Conservation (phyloP, 805 yeast genomes). For the Metschnikowia drakensbergensis region DNA sequence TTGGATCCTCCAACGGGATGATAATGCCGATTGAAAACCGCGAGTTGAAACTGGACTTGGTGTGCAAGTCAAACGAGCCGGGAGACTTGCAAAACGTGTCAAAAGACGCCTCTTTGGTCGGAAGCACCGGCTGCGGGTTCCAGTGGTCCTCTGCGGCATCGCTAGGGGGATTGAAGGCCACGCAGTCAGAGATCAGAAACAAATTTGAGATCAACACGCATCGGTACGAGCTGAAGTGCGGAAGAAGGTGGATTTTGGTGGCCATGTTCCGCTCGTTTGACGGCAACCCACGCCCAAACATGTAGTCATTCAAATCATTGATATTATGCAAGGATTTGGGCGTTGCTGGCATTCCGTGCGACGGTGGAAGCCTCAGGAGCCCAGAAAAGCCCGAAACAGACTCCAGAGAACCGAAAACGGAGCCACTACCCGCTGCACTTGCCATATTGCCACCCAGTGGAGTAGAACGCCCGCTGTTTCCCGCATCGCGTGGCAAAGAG, state of each 20-base stretch:
- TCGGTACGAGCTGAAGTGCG: slow-evolving; percentile 31
- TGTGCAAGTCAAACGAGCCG: slow-evolving; percentile 3
- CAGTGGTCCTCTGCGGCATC: slow-evolving; percentile 23
- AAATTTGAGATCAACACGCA: slow-evolving; percentile 45
- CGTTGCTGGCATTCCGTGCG: neutral
- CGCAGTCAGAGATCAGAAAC: slow-evolving; percentile 35
- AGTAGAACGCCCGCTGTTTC: neutral
- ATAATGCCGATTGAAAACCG: slow-evolving; percentile 48
- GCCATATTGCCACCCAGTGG: neutral
- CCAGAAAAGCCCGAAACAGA: neutral
- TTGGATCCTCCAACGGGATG: slow-evolving; percentile 40
- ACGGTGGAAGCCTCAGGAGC: neutral
- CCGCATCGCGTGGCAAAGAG: neutral
- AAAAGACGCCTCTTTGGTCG: slow-evolving; percentile 21
- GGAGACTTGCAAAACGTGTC: slow-evolving; percentile 4
- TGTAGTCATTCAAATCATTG: slow-evolving; percentile 46
- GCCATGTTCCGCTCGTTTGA: slow-evolving; percentile 41
- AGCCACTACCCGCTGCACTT: no score
- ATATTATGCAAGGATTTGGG: slow-evolving; percentile 36
- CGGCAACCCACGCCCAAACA: slow-evolving; percentile 58
- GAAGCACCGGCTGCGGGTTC: slow-evolving; percentile 43
- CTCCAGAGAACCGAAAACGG: neutral
- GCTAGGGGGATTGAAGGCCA: slow-evolving; percentile 3
- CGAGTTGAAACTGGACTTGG: slow-evolving; percentile 20
- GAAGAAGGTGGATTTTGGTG: slow-evolving; percentile 48